phyloP scores from a whole-genome alignment of 2,329 filamentous ascomycete species.

The Diplodia corticola region DNA sequence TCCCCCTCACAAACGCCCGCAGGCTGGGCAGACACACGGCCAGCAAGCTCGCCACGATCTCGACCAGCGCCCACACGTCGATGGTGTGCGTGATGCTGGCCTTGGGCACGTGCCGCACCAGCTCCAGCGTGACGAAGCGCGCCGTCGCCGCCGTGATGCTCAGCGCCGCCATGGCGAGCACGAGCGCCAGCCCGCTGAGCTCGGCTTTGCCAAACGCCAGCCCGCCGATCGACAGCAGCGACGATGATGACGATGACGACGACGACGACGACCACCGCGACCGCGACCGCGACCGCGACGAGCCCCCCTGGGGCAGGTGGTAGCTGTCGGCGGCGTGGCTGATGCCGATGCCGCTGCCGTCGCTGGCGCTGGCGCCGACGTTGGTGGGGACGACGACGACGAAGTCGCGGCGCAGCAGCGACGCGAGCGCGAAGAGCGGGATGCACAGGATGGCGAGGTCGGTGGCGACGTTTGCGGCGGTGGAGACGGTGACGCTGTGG shows the following conservation, averaged over 20 bases:
- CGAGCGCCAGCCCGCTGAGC: slow-evolving; percentile 30
- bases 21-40: slow-evolving; percentile 33
- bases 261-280: background rate
- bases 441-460: slow-evolving; percentile 34
- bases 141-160: slow-evolving; percentile 33
- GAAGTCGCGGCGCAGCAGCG: slow-evolving; percentile 17
- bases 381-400: too few relatives aligned
- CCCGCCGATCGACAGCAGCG: background rate
- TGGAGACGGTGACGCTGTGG: slow-evolving; percentile 31
- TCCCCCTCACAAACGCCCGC: slow-evolving; percentile 29
- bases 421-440: slow-evolving; percentile 30
- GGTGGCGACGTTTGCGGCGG: slow-evolving; percentile 33
- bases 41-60: slow-evolving; percentile 34
- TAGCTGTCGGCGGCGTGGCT: background rate
- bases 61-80: slow-evolving; percentile 37
- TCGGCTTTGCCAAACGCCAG: slow-evolving; percentile 27
- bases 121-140: slow-evolving; percentile 32
- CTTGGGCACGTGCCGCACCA: slow-evolving; percentile 29
- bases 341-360: too few relatives aligned
- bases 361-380: too few relatives aligned
- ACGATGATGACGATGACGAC: background rate
- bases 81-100: slow-evolving; percentile 37
- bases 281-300: too few relatives aligned
- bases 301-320: too few relatives aligned
- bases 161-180: slow-evolving; percentile 34